Evolutionary conservation across 257 asterid genomes (phyloP).

Genomic region (Gardenia jasminoides): DNA sequence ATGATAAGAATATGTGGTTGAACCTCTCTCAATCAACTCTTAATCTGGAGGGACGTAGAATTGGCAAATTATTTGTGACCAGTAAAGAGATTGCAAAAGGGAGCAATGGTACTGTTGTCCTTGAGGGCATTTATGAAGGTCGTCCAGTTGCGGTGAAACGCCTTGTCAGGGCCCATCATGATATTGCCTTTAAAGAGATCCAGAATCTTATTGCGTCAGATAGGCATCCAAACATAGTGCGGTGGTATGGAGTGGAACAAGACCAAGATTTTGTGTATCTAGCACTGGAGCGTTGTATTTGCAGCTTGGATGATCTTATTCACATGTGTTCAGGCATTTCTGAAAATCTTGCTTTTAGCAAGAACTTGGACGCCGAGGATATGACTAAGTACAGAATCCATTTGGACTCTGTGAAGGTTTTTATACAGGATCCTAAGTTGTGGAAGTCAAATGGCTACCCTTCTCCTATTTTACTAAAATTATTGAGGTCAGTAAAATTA

Average conservation of each 20-base stretch:
- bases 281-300: conserved; percentile 81
- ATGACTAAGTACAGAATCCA: conserved; percentile 31
- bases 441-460: conserved; percentile 73
- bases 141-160: conserved; percentile 96
- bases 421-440: conserved; percentile 39
- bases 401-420: conserved; percentile 41
- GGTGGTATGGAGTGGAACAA: conserved; percentile 90
- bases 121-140: conserved; percentile 85
- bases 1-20: conserved; percentile 42
- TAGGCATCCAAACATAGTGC: conserved; percentile 79
- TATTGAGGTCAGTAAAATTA: conserved; percentile 64
- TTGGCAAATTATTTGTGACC: conserved; percentile 79
- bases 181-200: conserved; percentile 81
- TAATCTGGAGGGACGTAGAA: conserved; percentile 50
- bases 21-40: conserved; percentile 46
- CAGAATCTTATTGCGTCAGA: conserved; percentile 89
- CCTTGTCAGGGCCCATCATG: conserved; percentile 80
- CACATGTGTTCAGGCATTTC: conserved; percentile 45
- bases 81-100: conserved; percentile 82
- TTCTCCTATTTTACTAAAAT: conserved; percentile 63
- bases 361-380: conserved; percentile 39
- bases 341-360: conserved; percentile 25
- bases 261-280: conserved; percentile 93
- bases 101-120: conserved; percentile 87
- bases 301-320: conserved; percentile 86